Evolutionary conservation across 1,284 basidiomycete genomes (phyloP).

Genomic region (Abortiporus biennis): DNA sequence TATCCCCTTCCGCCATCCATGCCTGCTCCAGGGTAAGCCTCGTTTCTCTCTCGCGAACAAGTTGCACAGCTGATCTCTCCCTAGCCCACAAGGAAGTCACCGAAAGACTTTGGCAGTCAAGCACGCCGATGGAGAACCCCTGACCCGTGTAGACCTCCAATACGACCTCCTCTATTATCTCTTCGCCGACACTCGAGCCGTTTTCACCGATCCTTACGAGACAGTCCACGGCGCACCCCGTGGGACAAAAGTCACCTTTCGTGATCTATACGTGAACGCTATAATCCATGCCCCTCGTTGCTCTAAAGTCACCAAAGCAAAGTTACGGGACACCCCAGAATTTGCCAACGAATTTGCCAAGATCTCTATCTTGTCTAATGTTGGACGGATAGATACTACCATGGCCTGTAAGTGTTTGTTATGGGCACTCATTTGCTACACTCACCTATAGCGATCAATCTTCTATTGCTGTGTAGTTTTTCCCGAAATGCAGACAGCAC

Average conservation of each 20-base stretch:
- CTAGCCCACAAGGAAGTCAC: conserved; percentile 50
- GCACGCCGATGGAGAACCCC: conserved; percentile 69
- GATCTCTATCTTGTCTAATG: conserved; percentile 82
- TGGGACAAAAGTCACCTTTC: conserved; percentile 63
- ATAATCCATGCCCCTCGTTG: conserved; percentile 77
- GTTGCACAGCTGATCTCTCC: conserved; percentile 12
- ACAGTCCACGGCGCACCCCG: conserved; percentile 34
- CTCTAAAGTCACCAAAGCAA: conserved; percentile 83
- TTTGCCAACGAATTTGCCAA: conserved; percentile 83
- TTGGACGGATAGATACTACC: conserved; percentile 92
- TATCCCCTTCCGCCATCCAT: too few relatives aligned
- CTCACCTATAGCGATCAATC: not conserved
- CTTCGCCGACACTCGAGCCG: conserved; percentile 62
- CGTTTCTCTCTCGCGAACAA: conserved; percentile 2
- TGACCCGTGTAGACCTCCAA: conserved; percentile 79
- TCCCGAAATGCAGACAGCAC: conserved; percentile 64
- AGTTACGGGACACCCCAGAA: conserved; percentile 72
- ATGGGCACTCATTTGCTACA: not conserved
- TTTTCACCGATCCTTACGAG: conserved; percentile 61
- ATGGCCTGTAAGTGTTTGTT: conserved; percentile 72
- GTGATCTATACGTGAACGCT: conserved; percentile 80
- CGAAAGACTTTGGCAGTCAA: conserved; percentile 74
- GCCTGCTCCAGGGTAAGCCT: conserved; percentile 12
- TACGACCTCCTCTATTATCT: conserved; percentile 78
- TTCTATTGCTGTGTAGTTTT: conserved; percentile 34